A percentile compares a stretch with the other conserved stretches of the same genome.
Conservation (phyloP, 495 filamentous ascomycete species). For the Lasiosphaeria ovina region DNA sequence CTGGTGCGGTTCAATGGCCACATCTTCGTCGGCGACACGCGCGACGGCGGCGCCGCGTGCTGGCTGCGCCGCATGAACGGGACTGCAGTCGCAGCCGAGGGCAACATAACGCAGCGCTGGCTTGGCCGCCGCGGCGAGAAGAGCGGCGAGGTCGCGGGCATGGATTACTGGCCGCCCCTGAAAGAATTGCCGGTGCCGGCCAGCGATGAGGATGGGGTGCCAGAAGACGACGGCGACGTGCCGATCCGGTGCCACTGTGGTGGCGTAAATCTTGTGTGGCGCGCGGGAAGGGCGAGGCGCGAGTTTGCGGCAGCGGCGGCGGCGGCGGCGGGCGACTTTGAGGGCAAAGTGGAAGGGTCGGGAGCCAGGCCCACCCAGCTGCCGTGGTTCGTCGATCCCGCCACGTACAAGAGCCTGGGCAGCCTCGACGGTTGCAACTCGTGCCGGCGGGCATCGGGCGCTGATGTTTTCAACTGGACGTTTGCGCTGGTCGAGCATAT, state of each 20-base stretch:
- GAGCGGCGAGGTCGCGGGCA: constrained; percentile 21
- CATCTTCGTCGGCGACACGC: constrained; percentile 43
- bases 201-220: not conserved
- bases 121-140: constrained; percentile 13
- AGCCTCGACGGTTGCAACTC: constrained; percentile 50
- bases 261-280: constrained; percentile 43
- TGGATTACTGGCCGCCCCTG: not conserved
- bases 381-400: constrained; percentile 42
- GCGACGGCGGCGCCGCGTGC: constrained; percentile 42
- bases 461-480: constrained; percentile 48
- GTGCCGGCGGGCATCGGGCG: constrained; percentile 47
- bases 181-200: not conserved
- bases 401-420: constrained; percentile 41
- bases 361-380: constrained; percentile 8
- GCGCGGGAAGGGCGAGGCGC: constrained; percentile 5
- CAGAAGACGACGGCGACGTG: constrained; percentile 7
- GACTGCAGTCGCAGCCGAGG: constrained; percentile 3
- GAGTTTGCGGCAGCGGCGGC: constrained; percentile 1
- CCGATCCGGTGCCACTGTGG: constrained; percentile 49
- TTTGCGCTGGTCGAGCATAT: constrained; percentile 29
- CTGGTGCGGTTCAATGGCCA: constrained; percentile 40
- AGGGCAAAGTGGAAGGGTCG: constrained; percentile 4
- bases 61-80: constrained; percentile 36
- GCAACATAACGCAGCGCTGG: constrained; percentile 17
- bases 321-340: not conserved